A percentile compares a stretch with the other conserved stretches of the same genome.
Conservation (phyloP, 495 filamentous ascomycete species). For the Letharia columbiana region DNA sequence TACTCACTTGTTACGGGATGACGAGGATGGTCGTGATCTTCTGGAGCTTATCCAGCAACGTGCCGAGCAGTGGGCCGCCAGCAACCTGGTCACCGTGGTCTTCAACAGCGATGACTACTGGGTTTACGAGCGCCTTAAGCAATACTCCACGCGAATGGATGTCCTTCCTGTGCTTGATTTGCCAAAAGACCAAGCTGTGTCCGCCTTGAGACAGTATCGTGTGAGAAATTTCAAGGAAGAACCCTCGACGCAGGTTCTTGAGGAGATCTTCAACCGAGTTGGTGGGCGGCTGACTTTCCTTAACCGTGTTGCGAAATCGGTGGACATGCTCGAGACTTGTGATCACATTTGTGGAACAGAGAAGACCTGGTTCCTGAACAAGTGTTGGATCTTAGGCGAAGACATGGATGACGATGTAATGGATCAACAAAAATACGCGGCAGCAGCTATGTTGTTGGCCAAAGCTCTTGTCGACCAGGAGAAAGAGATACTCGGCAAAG, state of each 20-base stretch:
- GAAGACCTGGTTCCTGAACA: conserved; percentile 89
- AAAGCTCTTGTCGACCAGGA: conserved; percentile 78
- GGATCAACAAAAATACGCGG: conserved; percentile 95
- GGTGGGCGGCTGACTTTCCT: conserved; percentile 83
- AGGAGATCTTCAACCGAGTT: conserved; percentile 72
- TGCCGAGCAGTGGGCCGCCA: conserved; percentile 90
- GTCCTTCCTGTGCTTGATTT: conserved; percentile 76
- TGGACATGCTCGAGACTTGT: conserved; percentile 69
- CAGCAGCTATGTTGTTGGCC: conserved; percentile 89
- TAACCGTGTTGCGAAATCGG: conserved; percentile 73
- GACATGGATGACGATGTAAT: conserved; percentile 99
- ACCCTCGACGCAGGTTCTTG: conserved; percentile 45
- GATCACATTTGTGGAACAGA: conserved; percentile 70
- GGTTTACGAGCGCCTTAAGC: conserved; percentile 91
- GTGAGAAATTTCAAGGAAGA: conserved; percentile 57
- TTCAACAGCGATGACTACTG: conserved; percentile 96
- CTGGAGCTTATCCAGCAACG: conserved; percentile 92
- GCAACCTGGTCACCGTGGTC: conserved; percentile 78
- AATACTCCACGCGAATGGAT: conserved; percentile 85
- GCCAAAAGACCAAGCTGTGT: conserved; percentile 63
- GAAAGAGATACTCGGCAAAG: conserved; percentile 47
- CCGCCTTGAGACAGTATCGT: conserved; percentile 67
- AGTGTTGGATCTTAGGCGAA: conserved; percentile 84
- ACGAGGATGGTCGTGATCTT: conserved; percentile 82
- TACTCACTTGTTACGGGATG: conserved; percentile 79